Conservation (phyloP, 1,284 basidiomycete genomes). For the Tremellales sp. region DNA sequence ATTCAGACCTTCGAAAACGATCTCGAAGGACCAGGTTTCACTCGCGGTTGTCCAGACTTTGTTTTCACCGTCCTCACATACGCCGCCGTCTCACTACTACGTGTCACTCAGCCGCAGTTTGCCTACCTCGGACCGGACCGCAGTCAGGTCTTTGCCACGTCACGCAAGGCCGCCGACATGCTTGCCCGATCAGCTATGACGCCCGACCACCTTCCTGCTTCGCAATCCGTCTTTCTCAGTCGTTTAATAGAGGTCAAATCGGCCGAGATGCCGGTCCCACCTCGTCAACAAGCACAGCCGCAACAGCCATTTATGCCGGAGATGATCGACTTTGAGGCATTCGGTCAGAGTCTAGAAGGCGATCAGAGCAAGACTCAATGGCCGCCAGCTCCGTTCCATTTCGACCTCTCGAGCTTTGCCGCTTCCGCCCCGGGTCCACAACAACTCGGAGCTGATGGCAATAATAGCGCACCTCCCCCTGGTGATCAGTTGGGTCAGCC, state of each 20-base stretch:
- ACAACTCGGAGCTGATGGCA: too few species aligned
- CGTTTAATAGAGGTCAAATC: constrained; percentile 6
- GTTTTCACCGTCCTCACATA: constrained; percentile 30
- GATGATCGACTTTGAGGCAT: constrained; percentile 12
- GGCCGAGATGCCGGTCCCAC: neutral
- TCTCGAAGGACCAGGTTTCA: constrained; percentile 9
- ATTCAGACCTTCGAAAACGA: constrained; percentile 23
- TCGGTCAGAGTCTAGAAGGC: constrained; percentile 5
- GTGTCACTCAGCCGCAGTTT: constrained; percentile 12
- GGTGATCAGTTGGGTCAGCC: neutral
- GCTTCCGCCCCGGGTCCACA: neutral
- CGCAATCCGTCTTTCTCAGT: constrained; percentile 19
- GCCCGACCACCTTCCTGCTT: constrained; percentile 21
- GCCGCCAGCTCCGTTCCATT: constrained; percentile 9
- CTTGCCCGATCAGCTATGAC: constrained; percentile 23
- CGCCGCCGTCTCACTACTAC: constrained; percentile 27
- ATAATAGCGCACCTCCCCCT: too few species aligned
- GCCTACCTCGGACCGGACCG: constrained; percentile 9
- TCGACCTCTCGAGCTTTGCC: neutral
- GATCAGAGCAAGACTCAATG: constrained; percentile 13
- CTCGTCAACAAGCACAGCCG: too few species aligned
- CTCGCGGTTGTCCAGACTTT: constrained; percentile 29
- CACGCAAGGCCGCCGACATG: constrained; percentile 21
- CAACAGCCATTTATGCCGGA: neutral
- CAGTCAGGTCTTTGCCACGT: constrained; percentile 5